Evolutionary conservation across 2,329 filamentous ascomycete species (phyloP).

Genomic region (Alternaria sp.): DNA sequence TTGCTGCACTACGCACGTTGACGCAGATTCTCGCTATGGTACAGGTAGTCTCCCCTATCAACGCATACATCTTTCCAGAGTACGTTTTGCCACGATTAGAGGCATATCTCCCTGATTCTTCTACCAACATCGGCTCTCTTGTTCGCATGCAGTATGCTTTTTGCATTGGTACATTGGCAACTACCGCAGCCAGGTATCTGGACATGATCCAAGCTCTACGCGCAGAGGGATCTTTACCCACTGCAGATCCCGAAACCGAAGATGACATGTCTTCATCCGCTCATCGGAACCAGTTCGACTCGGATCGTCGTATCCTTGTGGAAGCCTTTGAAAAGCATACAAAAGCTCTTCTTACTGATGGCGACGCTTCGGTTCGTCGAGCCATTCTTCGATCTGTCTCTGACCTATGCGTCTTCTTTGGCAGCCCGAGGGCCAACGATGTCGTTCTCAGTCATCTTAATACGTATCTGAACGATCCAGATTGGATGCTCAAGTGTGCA

Average conservation of each 20-base stretch:
- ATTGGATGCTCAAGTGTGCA: slow-evolving; percentile 96
- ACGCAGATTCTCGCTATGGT: slow-evolving; percentile 86
- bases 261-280: slow-evolving; percentile 72
- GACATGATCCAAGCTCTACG: slow-evolving; percentile 90
- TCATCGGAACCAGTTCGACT: slow-evolving; percentile 86
- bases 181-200: slow-evolving; percentile 82
- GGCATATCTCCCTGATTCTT: slow-evolving; percentile 62
- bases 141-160: slow-evolving; percentile 92
- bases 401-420: slow-evolving; percentile 93
- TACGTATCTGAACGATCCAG: slow-evolving; percentile 93
- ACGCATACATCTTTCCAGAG: slow-evolving; percentile 72
- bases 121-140: slow-evolving; percentile 64
- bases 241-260: slow-evolving; percentile 81
- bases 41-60: slow-evolving; percentile 80
- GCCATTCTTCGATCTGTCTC: slow-evolving; percentile 93
- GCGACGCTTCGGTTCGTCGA: slow-evolving; percentile 82
- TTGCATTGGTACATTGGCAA: slow-evolving; percentile 86
- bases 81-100: slow-evolving; percentile 69
- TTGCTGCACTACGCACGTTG: slow-evolving; percentile 84
- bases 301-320: slow-evolving; percentile 81
- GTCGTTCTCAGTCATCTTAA: slow-evolving; percentile 96
- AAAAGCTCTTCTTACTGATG: slow-evolving; percentile 87
- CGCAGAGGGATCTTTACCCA: slow-evolving; percentile 80
- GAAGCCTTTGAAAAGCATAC: slow-evolving; percentile 87
- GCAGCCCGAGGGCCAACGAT: slow-evolving; percentile 88